Percentiles rank a stretch among this genome's conserved stretches.
phyloP scores from a whole-genome alignment of 1,284 basidiomycete species.

The Puccinia hordei region DNA sequence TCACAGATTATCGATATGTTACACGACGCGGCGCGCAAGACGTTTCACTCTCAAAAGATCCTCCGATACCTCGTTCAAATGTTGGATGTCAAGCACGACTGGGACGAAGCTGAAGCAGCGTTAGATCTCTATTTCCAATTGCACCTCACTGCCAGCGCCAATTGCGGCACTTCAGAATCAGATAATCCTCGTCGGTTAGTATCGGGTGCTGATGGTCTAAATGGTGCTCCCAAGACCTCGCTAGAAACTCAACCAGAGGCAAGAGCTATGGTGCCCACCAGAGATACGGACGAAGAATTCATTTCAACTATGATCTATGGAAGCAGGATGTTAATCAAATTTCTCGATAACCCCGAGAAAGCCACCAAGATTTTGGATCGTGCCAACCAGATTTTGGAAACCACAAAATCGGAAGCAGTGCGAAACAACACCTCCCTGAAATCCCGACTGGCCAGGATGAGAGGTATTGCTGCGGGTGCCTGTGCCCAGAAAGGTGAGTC shows the following conservation, averaged over 20 bases:
- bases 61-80: constrained; percentile 79
- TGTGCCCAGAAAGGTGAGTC: constrained; percentile 63
- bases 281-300: constrained; percentile 62
- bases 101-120: constrained; percentile 71
- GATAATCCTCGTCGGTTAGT: constrained; percentile 60
- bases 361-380: constrained; percentile 49
- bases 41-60: constrained; percentile 83
- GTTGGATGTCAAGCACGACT: constrained; percentile 67
- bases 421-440: constrained; percentile 40
- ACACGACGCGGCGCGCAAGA: constrained; percentile 86
- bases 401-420: constrained; percentile 26
- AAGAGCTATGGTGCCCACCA: constrained; percentile 21
- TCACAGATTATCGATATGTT: constrained; percentile 65
- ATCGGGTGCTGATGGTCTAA: constrained; percentile 56
- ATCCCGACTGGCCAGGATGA: constrained; percentile 58
- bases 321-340: constrained; percentile 69
- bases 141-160: constrained; percentile 61
- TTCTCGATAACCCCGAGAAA: constrained; percentile 59
- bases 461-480: constrained; percentile 58
- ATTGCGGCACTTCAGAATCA: constrained; percentile 54
- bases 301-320: constrained; percentile 74
- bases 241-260: not conserved
- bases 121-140: constrained; percentile 80
- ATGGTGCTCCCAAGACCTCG: not conserved
- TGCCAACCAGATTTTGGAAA: constrained; percentile 32